phyloP scores from a whole-genome alignment of 352 stramenopile species.

The Globisporangium cederbergense region DNA sequence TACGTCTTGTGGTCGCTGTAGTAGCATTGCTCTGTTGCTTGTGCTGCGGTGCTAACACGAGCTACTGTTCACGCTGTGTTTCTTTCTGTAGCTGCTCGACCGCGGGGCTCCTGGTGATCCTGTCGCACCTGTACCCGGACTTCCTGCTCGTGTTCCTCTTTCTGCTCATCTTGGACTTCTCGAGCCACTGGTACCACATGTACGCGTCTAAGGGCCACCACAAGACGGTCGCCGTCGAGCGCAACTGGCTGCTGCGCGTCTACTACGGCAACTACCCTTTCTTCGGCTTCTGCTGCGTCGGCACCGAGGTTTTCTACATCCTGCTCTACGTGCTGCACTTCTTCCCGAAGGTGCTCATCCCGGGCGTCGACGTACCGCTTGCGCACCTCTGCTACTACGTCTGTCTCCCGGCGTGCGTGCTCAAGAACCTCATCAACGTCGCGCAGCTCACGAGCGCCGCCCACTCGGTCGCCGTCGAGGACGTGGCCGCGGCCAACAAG shows the following conservation, averaged over 20 bases:
- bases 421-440: slow-evolving; percentile 93
- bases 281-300: slow-evolving; percentile 93
- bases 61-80: not conserved
- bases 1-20: slow-evolving; percentile 3
- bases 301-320: slow-evolving; percentile 91
- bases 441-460: slow-evolving; percentile 87
- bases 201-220: slow-evolving; percentile 94
- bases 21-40: not conserved
- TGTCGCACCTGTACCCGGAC: slow-evolving; percentile 90
- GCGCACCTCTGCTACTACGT: slow-evolving; percentile 80
- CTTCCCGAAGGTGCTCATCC: slow-evolving; percentile 58
- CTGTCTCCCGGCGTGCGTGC: slow-evolving; percentile 86
- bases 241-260: slow-evolving; percentile 94
- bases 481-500: slow-evolving; percentile 55
- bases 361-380: slow-evolving; percentile 48
- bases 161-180: slow-evolving; percentile 95
- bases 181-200: slow-evolving; percentile 98
- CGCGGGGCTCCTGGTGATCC: slow-evolving; percentile 92
- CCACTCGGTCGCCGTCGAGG: slow-evolving; percentile 69
- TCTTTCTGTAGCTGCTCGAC: slow-evolving; percentile 84
- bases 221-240: slow-evolving; percentile 89
- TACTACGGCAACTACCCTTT: slow-evolving; percentile 92
- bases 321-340: slow-evolving; percentile 89
- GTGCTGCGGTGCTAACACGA: not conserved
- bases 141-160: slow-evolving; percentile 82